Conservation (phyloP, 768 basidiomycete species). For the Kockovaella imperatae region DNA sequence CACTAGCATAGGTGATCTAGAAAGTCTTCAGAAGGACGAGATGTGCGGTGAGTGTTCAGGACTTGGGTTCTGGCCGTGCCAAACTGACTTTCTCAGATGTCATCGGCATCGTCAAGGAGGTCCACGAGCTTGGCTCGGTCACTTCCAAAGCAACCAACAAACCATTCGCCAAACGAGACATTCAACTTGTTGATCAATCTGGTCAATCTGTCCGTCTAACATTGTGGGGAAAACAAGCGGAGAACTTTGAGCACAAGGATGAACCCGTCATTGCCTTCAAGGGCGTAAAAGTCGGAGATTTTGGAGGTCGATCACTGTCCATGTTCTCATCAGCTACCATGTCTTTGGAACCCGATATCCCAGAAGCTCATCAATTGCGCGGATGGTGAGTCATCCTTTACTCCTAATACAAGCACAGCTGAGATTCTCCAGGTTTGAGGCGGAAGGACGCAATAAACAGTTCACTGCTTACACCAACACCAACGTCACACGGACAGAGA, state of each 20-base stretch:
- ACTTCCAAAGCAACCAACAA: conserved; percentile 65
- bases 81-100: conserved; percentile 56
- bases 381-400: conserved; percentile 59
- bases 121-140: conserved; percentile 61
- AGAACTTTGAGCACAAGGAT: conserved; percentile 58
- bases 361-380: conserved; percentile 72
- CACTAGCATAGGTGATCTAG: conserved; percentile 57
- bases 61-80: not conserved
- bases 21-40: conserved; percentile 65
- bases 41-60: conserved; percentile 57
- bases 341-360: conserved; percentile 81
- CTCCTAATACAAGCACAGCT: not conserved
- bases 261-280: conserved; percentile 83
- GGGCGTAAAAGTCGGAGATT: conserved; percentile 87
- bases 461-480: conserved; percentile 66
- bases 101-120: conserved; percentile 75
- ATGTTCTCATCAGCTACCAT: conserved; percentile 73
- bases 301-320: conserved; percentile 78
- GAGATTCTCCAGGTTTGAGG: conserved; percentile 55
- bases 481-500: conserved; percentile 41
- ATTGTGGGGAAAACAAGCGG: conserved; percentile 92
- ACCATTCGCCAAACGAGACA: conserved; percentile 74
- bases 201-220: conserved; percentile 72
- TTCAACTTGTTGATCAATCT: conserved; percentile 78
- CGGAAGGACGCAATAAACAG: conserved; percentile 54